Evolutionary conservation across 2,329 filamentous ascomycete genomes (phyloP), one percentile per base, ranked within the genome.

Genomic region (Dothidotthia symphoricarpi): DNA sequence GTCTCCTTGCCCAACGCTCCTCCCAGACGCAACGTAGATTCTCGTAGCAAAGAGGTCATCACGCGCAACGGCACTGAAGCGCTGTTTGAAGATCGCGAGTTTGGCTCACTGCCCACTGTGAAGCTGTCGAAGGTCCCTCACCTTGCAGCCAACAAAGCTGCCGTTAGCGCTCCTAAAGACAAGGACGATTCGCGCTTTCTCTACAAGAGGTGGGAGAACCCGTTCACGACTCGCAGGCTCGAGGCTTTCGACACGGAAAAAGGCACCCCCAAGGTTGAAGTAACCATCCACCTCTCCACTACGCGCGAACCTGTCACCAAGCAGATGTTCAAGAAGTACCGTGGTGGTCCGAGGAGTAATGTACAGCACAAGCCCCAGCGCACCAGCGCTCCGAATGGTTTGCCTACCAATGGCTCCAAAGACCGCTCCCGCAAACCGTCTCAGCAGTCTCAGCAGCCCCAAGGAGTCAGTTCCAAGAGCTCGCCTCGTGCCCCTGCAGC

Each of bases 1-100:
- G 86, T 93, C 2, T 88, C 85, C 10, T 70, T 91, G 6, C 86
- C 83, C 13, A 43, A 51, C 41, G 37, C 47, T 37, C 49, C 43
- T 14, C 29, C 26, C 7, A 52, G 38, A 30, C 61, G 43, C 47
- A 48, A 16, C 6, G 55, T 59, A 16, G 42, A 44, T 15, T 51
- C 51, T 13, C 51, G 63, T 41, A 51, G 59, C 29, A 63, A 54
- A 14, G 66, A 67, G n/a, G 47, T 61, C 4, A 51, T 55, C 10
- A 68, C 69, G 13, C 72, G 71, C 47, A 62, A 63, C 14, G 63
- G 59, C 15, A 64, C 69, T 17, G 70, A 72, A 27, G 57, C 53
- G 15, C 61, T 73, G 15, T 70, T 74, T 31, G 67, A 69, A 40
- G 71, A 74, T 41, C 61, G 69, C 22, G 70, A 71, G 45, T 74